phyloP scores from a whole-genome alignment of 768 basidiomycete genomes.

The Boletellus ananas region DNA sequence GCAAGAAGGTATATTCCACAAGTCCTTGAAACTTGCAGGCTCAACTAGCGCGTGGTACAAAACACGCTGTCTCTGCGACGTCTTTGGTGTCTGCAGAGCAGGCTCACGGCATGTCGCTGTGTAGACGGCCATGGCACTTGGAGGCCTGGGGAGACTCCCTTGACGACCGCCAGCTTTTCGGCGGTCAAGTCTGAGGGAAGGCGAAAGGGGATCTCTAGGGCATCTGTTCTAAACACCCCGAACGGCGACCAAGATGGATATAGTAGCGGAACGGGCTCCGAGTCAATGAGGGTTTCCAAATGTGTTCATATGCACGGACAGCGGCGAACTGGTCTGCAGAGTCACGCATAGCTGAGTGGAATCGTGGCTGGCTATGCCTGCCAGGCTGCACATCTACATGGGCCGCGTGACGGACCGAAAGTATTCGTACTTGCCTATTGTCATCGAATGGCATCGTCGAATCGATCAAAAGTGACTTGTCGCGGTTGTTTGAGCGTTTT shows the following conservation, averaged over 20 bases:
- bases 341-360: not conserved
- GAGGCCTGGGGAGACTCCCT: conserved; percentile 12
- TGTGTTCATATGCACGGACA: conserved; percentile 13
- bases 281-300: not conserved
- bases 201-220: conserved; percentile 55
- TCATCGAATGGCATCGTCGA: no score
- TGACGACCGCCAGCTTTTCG: conserved; percentile 54
- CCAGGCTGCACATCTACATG: no score
- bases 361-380: no score
- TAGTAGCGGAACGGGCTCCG: conserved; percentile 26
- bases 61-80: not conserved
- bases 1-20: conserved; percentile 62
- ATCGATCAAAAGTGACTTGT: no score
- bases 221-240: conserved; percentile 51
- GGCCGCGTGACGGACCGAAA: no score
- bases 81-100: not conserved
- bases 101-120: conserved; percentile 58
- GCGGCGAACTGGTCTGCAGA: conserved; percentile 55
- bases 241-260: conserved; percentile 64
- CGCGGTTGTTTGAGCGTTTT: no score
- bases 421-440: no score
- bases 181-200: conserved; percentile 50
- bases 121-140: conserved; percentile 75
- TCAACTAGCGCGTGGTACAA: conserved; percentile 48
- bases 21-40: conserved; percentile 62